Percentiles rank a stretch among this genome's conserved stretches.
These are phyloP conservation scores for Globisporangium mamillatum DNA, from an alignment of 352 stramenopile genomes.

Conservation along the genomic window DNA sequence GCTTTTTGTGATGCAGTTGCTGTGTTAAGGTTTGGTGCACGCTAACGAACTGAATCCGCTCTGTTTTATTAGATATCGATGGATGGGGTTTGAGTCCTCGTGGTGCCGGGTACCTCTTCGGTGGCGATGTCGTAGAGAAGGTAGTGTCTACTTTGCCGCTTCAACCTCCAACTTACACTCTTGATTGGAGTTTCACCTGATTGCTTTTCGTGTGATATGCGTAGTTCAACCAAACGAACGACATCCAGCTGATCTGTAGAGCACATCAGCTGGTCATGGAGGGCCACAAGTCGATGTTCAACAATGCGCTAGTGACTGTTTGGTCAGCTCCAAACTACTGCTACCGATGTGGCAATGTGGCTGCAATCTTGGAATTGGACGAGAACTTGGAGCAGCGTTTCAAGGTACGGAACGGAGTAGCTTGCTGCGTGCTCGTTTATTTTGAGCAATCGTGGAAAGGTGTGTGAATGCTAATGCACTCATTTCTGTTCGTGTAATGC, in stretches of 20 bases:
- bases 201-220: neutral
- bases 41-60: neutral
- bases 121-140: constrained; percentile 97
- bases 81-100: constrained; percentile 97
- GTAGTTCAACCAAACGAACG: constrained; percentile 98
- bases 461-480: constrained; percentile 1
- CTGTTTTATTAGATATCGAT: constrained; percentile 89
- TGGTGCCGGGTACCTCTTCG: constrained; percentile 98
- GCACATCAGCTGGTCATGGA: constrained; percentile 97
- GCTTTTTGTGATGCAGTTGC: neutral
- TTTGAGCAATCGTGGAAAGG: neutral
- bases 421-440: constrained; percentile 13
- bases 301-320: constrained; percentile 97
- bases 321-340: constrained; percentile 99
- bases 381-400: constrained; percentile 93
- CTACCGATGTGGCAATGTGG: constrained; percentile 98
- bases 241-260: constrained; percentile 96
- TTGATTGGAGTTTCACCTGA: neutral
- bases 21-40: constrained; percentile 47
- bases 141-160: constrained; percentile 20
- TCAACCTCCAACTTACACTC: neutral
- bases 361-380: constrained; percentile 98
- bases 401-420: constrained; percentile 43
- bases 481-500: constrained; percentile 13
- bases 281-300: constrained; percentile 95